A percentile compares a stretch with the other conserved stretches of the same genome.
phyloP scores from a whole-genome alignment of 768 basidiomycete genomes.

The Rhodotorula paludigena region DNA sequence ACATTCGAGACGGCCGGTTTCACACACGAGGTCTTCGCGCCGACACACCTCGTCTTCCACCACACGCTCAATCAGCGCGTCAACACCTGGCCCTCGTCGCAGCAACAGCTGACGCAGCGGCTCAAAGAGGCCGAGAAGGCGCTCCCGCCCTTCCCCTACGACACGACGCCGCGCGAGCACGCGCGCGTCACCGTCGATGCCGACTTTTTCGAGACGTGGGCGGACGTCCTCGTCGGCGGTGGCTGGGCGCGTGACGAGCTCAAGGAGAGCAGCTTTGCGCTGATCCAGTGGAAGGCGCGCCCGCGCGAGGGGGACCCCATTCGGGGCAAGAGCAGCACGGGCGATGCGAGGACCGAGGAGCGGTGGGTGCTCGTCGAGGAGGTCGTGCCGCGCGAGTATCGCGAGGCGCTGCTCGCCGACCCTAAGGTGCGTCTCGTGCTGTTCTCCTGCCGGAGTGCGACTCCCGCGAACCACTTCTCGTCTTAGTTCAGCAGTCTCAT shows the following conservation, averaged over 20 bases:
- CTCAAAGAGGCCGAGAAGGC: conserved; percentile 35
- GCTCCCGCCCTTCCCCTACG: conserved; percentile 84
- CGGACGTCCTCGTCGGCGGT: conserved; percentile 45
- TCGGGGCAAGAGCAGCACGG: conserved; percentile 25
- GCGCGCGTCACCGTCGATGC: conserved; percentile 59
- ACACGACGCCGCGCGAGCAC: conserved; percentile 74
- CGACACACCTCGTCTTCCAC: conserved; percentile 62
- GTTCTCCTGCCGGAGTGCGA: background rate
- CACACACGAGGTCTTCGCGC: conserved; percentile 35
- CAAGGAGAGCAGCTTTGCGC: conserved; percentile 42
- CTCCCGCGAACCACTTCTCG: background rate
- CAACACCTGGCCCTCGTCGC: conserved; percentile 52
- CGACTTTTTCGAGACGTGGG: conserved; percentile 72
- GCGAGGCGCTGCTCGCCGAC: conserved; percentile 62
- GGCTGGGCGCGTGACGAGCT: conserved; percentile 42
- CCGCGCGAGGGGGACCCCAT: conserved; percentile 47
- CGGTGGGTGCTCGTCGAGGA: conserved; percentile 85
- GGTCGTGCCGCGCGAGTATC: conserved; percentile 81
- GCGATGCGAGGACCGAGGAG: conserved; percentile 67
- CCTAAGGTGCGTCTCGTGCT: conserved; percentile 17
- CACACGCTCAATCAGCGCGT: conserved; percentile 58
- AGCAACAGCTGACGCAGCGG: conserved; percentile 7
- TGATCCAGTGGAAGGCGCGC: conserved; percentile 84
- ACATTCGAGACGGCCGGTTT: conserved; percentile 41
- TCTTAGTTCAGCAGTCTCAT: too few species aligned